Base-by-base conservation (phyloP, 2,329 filamentous ascomycete species). In the Ascochyta pisi region DNA sequence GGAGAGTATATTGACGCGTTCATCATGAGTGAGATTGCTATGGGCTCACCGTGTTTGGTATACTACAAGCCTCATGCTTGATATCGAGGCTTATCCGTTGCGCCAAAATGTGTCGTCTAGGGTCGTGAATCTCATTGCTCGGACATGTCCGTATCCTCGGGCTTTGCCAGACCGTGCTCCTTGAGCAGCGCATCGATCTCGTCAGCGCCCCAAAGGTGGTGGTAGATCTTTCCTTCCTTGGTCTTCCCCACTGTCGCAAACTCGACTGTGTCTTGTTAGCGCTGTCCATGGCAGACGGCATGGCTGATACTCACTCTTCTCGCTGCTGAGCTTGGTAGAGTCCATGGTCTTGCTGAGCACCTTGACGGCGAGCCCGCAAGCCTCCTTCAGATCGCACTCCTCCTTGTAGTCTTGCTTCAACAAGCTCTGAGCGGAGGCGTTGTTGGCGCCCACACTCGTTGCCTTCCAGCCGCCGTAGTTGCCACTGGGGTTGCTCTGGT, bases 341-440 rank as follows among this genome's bases (percentile, higher is more conserved):
- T 99, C 95, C 96, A 99, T 99, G 6, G 95, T 99, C 88, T 99
- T 99, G 85, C 95, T 98, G 65, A 99, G 81, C 62, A 99, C 95
- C 85, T 99, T 99, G 76, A 99, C 95, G 10, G 95, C 95, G 84
- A 97, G 89, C 50, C 90, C 92, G 76, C 95, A 99, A 4, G 96
- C 95, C 82, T 99, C 95, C 82, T 96, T 91, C 73, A 99, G 79
- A 65, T 91, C 89, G 78, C 93, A 98, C 68, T 98, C 93, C 80
- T 99, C 95, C 84, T 98, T 97, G 83, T 99, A 99, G 78, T 99
- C 95, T 79, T 99, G 95, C 86, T 99, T 99, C 77, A 99, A 80
- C 78, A 99, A 79, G 79, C 92, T 96, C 79, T 97, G 93, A 9
- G 96, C 96, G 70, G 92, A 96, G 40, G 95, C 95, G 76, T 98